Evolutionary conservation across 768 basidiomycete genomes (phyloP), one percentile per base, ranked within the genome.

Genomic region (Xerocomus brunneocitrinus): DNA sequence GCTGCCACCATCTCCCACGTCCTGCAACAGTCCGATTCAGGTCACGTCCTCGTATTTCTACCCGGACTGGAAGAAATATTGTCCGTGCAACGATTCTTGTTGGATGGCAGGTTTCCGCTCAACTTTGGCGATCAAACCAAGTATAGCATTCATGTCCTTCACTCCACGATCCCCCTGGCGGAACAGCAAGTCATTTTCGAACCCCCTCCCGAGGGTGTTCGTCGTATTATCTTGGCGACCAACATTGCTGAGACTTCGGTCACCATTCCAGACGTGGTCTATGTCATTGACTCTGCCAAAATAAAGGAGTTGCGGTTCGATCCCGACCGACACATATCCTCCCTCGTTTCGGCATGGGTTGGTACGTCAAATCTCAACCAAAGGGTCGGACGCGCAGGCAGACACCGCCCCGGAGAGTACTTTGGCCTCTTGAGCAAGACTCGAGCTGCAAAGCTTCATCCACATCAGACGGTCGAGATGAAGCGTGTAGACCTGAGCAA

Each of bases 171-270:
- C 55, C 94, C 95, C 16, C 76, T 93, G 27, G 79, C 81, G 1
- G 93, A 97, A 62, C 95, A 98, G 64, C 89, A 93, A 67, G 76
- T 83, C 52, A 87, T 98, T 48, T 97, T 97, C 64, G 84, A 90
- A 22, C 88, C 91, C 1, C 87, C 93, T 7, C 78, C 84, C 0
- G 55, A 66, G 3, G 91, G 91, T 9, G 77, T 91, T 19, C 85
- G 94, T 51, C 83, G 94, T 25, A 78, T 98, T 63, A 95, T 98
- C 59, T 76, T 98, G 45, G 82, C 94, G 5, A 98, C 95, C 36
- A 97, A 97, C 67, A 93, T 97, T 42, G 94, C 94, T 12, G 95
- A 98, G 71, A 95, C 94, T 3, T 94, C 91, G 4, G 79, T 97
- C 60, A 98, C 95, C 4, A 95, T 98, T 59, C 93, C 93, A 1